Evolutionary conservation across 805 yeast species (phyloP).

Genomic region (Lipomyces lipofer): DNA sequence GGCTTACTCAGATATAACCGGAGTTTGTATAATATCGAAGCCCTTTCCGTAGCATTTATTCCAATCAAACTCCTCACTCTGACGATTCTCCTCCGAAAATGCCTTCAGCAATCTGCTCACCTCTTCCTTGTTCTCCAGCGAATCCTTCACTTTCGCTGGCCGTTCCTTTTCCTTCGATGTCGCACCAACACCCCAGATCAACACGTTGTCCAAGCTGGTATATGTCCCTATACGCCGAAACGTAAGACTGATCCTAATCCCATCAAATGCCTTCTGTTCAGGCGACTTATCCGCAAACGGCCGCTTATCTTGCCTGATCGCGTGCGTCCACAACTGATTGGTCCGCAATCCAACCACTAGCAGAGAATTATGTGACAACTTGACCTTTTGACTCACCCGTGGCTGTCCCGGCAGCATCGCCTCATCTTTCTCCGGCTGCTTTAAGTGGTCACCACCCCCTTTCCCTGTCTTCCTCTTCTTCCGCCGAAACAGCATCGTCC

Average conservation of each 20-base stretch:
- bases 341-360: conserved; percentile 25
- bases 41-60: conserved; percentile 21
- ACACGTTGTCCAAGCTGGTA: background rate
- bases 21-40: conserved; percentile 14
- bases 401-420: background rate
- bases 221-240: conserved; percentile 23
- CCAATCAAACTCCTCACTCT: conserved; percentile 21
- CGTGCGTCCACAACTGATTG: conserved; percentile 28
- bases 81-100: conserved; percentile 19
- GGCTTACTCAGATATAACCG: too few species aligned
- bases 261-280: conserved; percentile 15
- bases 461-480: conserved; percentile 7
- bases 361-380: conserved; percentile 21
- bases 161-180: conserved; percentile 5
- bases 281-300: background rate
- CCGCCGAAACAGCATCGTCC: conserved; percentile 17
- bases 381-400: conserved; percentile 18
- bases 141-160: conserved; percentile 11
- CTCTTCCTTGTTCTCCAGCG: background rate
- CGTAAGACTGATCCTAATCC: conserved; percentile 23
- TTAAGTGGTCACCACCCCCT: background rate
- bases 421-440: too few species aligned
- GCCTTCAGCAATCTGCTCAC: conserved; percentile 8
- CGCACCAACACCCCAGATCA: conserved; percentile 26
- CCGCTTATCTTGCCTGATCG: conserved; percentile 20